phyloP scores from a whole-genome alignment of 441 rosid genomes.

The Daphne laureola region DNA sequence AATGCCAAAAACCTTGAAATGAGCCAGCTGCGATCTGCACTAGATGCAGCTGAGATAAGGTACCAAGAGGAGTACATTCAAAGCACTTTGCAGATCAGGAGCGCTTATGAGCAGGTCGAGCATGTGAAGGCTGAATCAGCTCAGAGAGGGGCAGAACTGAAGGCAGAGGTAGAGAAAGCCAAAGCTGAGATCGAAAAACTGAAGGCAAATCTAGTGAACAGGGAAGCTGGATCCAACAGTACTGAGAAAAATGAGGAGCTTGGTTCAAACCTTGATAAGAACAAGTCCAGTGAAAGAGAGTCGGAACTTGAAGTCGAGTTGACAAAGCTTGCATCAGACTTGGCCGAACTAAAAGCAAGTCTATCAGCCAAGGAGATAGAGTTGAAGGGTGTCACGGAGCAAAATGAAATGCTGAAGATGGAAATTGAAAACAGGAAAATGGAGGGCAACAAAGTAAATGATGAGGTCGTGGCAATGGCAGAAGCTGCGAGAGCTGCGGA shows the following conservation, averaged over 20 bases:
- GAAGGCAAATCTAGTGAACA: constrained; percentile 37
- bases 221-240: constrained; percentile 42
- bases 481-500: constrained; percentile 50
- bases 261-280: constrained; percentile 28
- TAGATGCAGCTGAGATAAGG: constrained; percentile 68
- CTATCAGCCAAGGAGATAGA: constrained; percentile 46
- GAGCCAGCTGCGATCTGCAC: constrained; percentile 50
- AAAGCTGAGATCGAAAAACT: constrained; percentile 34
- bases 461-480: constrained; percentile 27
- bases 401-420: constrained; percentile 46
- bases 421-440: constrained; percentile 40
- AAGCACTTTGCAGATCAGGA: constrained; percentile 77
- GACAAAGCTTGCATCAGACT: constrained; percentile 45
- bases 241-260: constrained; percentile 37
- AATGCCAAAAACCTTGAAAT: constrained; percentile 45
- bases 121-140: constrained; percentile 33
- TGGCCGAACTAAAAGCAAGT: constrained; percentile 47
- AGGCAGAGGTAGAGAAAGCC: constrained; percentile 36
- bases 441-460: constrained; percentile 37
- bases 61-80: constrained; percentile 82
- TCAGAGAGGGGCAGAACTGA: constrained; percentile 38
- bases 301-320: constrained; percentile 30
- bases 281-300: constrained; percentile 27
- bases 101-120: constrained; percentile 74
- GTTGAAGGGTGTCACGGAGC: constrained; percentile 33